Base-by-base conservation (phyloP, 352 stramenopile genomes). In the Globisporangium uncinulatum region DNA sequence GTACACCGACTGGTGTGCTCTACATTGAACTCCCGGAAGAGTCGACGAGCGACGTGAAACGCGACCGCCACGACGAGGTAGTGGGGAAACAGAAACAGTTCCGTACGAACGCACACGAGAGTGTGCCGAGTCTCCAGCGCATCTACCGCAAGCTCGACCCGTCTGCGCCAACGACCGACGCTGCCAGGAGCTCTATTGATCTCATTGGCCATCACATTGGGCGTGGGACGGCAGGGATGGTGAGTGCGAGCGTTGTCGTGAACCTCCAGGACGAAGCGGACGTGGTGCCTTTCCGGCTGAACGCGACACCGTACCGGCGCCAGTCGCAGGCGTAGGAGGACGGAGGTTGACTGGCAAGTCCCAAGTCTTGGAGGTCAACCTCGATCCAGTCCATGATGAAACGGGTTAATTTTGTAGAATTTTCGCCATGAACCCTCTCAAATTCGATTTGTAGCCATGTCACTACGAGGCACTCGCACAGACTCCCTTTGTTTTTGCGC, bases 1-100 rank as follows among this genome's bases (percentile, higher is more conserved):
- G 42, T 15, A 65, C 62, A 6, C 49, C 54, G 46, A 36, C 42
- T 42, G 58, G 62, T 32, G 57, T 61, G 20, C 48, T 65, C 39
- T 69, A 56, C 36, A 57, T 69, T n/a, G 44, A 61, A 13, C 53
- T 69, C 21, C 62, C 62, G 14, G 48, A 21, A 32, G 62, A 69
- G 24, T 69, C 62, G 32, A 57, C 57, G 2, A 59, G 41, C 0
- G 62, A 69, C 17, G 43, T 3, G 41, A 41, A 37, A 13, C 21
- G 56, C 43, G 20, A 36, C 21, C 20, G 21, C 29, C 20, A 17
- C 2, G 11, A 14, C 21, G 57, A 63, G n/a, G 34, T 31, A 21
- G 24, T 58, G 51, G 24, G 34, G 11, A 39, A 63, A n/a, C 21
- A 24, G 11, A 39, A 63, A n/a, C 21, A 24, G 14, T 47, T 54